Evolutionary conservation across 495 filamentous ascomycete species (phyloP), one percentile per base, ranked within the genome.

Genomic region (Podospora pseudopauciseta): DNA sequence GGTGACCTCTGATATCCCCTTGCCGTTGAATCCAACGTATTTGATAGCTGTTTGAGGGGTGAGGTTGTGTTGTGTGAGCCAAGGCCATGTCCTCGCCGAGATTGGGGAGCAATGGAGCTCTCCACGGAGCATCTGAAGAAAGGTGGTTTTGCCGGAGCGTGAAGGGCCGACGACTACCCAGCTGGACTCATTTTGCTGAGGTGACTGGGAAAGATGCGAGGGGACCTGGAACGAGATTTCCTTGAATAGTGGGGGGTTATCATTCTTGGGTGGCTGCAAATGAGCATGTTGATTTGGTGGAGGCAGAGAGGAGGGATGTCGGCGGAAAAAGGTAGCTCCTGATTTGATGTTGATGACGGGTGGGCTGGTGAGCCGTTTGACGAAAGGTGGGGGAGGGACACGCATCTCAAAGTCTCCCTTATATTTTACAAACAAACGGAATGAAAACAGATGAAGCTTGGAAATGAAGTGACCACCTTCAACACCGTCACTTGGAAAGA

Each of bases 281-380:
- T 65, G 39, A 15, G 23, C 66, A 60, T 77, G 74, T 6, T 30
- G 83, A 73, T 11, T n/a, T 18, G 59, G 59, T 26, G 26, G 59
- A 11, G 74, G 82, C 16, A 49, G 39, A 49, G 39, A 49, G 39
- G 39, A 49, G 15, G 92, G 92, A 76, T 94, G 90, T 59, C 88
- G 85, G 19, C 89, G 87, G 79, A 95, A 94, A 75, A 96, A 96
- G 3, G 90, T 92, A 68, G 82, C 92, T 78, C 92, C 85, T 69
- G 84, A 66, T 18, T 49, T 49, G 73, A 97, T 93, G 67, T 80
- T 82, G 63, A 96, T 87, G 59, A 96, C 82, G 9, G 91, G 90
- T 27, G 39, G 39, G 39, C 39, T 49, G 39, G 39, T 49, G 39
- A 49, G 39, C 39, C 39, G 7, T 49, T 49, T 49, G 39, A 9